Conservation (phyloP, 441 rosid species). For the Populus tomentosa region DNA sequence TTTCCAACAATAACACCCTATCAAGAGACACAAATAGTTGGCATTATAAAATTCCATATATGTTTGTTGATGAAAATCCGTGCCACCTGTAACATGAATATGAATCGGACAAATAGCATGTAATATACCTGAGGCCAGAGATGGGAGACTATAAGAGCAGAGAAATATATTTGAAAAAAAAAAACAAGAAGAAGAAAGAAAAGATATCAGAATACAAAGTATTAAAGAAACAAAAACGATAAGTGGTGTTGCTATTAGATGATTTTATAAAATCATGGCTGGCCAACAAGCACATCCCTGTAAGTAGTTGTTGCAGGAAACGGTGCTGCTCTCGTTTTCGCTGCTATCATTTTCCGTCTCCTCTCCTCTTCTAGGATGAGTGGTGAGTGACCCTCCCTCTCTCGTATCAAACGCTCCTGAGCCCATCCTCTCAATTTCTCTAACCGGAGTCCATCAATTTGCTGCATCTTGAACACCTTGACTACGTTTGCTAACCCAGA, state of each 20-base stretch:
- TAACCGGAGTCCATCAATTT: conserved; percentile 40
- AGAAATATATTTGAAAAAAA: no score
- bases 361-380: conserved; percentile 48
- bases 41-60: no score
- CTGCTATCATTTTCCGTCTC: conserved; percentile 32
- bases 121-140: not conserved
- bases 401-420: conserved; percentile 41
- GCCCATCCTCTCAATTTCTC: conserved; percentile 82
- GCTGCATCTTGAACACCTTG: conserved; percentile 72
- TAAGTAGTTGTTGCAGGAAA: conserved; percentile 38
- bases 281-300: conserved; percentile 64
- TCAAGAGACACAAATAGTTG: no score
- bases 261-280: conserved; percentile 9
- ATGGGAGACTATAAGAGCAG: not conserved
- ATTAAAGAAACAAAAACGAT: no score
- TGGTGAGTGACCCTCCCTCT: conserved; percentile 60
- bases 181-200: not conserved
- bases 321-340: conserved; percentile 20
- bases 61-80: no score
- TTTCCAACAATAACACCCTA: no score
- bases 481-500: conserved; percentile 58
- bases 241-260: no score
- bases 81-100: no score
- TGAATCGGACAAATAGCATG: no score
- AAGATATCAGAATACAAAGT: no score